Evolutionary conservation across 257 asterid genomes (phyloP), one percentile per base, ranked within the genome.

Genomic region (Gardenia jasminoides): DNA sequence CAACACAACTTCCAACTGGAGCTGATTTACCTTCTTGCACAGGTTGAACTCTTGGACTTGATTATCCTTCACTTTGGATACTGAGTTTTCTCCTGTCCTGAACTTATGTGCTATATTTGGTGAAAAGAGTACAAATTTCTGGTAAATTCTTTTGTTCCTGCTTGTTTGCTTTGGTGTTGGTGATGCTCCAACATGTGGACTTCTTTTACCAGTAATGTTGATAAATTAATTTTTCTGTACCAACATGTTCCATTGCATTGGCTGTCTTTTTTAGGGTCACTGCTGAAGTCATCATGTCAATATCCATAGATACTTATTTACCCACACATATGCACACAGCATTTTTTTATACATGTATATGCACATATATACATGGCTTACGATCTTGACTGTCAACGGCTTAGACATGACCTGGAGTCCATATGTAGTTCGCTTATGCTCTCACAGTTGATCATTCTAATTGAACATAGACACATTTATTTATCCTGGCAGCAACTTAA

Each of bases 11-110:
- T 80, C 99, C 99, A 43, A 84, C 93, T 71, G 94, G 99, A 85
- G 99, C 99, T 76, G 96, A 89, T 86, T 78, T 90, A 81, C 99
- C 99, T 76, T 89, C 99, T 76, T 93, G 92, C 81, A 90, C 98
- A 89, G 97, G 99, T 95, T 68, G 10, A 56, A 80, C 30, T 86
- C 86, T 67, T 20, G 7, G 78, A 76, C 77, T 83, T 26, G n/a
- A 58, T 17, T 67, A 11, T 15, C n/a, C 48, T 74, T 41, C 71
- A 36, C 41, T 78, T 30, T 2, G 67, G n/a, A 30, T 48, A 19
- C 33, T 13, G 70, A 48, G 54, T 48, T 28, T 61, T 73, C 70
- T 65, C 75, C 26, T 65, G 44, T 47, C 26, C 70, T 54, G 54
- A 33, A 7, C 46, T 50, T 22, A 70, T 26, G 59, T 70, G 12